Evolutionary conservation across 768 basidiomycete genomes (phyloP).

Genomic region (Tulasnella sp.): DNA sequence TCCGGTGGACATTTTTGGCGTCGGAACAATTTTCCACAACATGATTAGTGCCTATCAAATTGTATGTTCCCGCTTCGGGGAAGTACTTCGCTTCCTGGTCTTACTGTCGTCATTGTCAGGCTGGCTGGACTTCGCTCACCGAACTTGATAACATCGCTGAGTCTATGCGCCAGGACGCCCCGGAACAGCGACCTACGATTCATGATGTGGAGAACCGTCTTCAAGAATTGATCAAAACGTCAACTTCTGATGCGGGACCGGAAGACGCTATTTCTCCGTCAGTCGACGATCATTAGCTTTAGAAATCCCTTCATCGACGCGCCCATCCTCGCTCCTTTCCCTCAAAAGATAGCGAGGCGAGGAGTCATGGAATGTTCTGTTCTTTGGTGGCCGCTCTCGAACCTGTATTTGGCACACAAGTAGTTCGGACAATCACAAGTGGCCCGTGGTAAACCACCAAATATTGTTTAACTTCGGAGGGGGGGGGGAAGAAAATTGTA

Average conservation of each 20-base stretch:
- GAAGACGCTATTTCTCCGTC: too few species aligned
- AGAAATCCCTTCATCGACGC: too few species aligned
- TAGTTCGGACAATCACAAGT: background rate
- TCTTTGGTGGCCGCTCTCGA: background rate
- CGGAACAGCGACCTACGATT: too few species aligned
- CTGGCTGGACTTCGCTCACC: too few species aligned
- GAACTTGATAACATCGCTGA: too few species aligned
- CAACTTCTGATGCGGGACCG: too few species aligned
- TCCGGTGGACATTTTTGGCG: background rate
- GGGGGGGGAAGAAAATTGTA: background rate
- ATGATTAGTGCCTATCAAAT: background rate
- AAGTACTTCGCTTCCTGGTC: background rate
- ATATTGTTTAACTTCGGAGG: background rate
- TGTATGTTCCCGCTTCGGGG: background rate
- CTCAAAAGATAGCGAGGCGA: constrained; percentile 34
- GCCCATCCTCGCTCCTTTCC: too few species aligned
- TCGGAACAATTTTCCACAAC: background rate
- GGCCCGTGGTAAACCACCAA: background rate
- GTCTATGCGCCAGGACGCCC: too few species aligned
- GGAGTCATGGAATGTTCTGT: constrained; percentile 33
- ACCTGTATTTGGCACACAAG: background rate
- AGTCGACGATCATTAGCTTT: too few species aligned
- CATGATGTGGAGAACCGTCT: too few species aligned
- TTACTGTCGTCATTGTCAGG: too few species aligned
- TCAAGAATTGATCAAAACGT: too few species aligned